Evolutionary conservation across 331 rosid genomes (phyloP).

Genomic region (Stylosanthes scabra): DNA sequence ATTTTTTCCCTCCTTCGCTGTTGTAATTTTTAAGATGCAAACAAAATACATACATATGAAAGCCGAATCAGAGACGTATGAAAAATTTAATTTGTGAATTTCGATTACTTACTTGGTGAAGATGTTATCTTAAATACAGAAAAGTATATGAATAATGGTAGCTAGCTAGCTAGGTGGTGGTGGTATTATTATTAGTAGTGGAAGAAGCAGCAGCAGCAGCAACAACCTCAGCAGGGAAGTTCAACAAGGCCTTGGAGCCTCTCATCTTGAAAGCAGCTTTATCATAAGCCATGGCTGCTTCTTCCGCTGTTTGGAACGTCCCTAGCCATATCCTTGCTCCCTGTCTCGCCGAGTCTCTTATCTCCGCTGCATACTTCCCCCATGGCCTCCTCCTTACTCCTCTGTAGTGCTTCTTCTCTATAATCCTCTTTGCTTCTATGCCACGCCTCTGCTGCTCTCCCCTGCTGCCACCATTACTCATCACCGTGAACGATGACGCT

Average conservation of each 20-base stretch:
- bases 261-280: conserved; percentile 87
- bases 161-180: no score
- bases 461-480: no score
- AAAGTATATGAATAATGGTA: no score
- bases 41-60: no score
- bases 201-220: conserved; percentile 58
- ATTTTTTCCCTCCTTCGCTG: no score
- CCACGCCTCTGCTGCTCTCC: not conserved
- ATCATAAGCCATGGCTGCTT: conserved; percentile 94
- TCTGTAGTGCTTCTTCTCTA: conserved; percentile 77
- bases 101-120: no score
- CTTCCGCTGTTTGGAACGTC: conserved; percentile 86
- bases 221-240: conserved; percentile 69
- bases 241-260: conserved; percentile 80
- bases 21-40: no score
- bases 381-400: conserved; percentile 90
- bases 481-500: no score
- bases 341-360: conserved; percentile 72
- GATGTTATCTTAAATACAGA: no score
- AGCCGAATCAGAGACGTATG: no score
- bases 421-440: conserved; percentile 43
- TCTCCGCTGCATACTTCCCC: conserved; percentile 97
- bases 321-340: conserved; percentile 93
- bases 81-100: no score
- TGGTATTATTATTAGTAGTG: no score